Evolutionary conservation across 2,329 filamentous ascomycete species (phyloP).

Genomic region (Cordyceps militaris): DNA sequence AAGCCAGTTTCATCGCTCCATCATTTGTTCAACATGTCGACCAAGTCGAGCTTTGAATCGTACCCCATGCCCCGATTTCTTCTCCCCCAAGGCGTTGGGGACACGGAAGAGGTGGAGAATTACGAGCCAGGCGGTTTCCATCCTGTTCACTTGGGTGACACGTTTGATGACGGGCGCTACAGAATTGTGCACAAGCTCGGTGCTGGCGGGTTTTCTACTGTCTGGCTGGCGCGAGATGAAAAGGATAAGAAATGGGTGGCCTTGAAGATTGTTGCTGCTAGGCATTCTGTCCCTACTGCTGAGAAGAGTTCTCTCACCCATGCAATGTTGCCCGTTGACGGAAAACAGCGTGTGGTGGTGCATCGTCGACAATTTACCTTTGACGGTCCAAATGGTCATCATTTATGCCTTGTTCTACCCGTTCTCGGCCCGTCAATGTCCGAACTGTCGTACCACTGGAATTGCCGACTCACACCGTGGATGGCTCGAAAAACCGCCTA

Average conservation of each 20-base stretch:
- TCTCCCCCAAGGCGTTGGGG: background rate
- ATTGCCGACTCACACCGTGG: slow-evolving; percentile 15
- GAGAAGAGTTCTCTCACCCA: slow-evolving; percentile 2
- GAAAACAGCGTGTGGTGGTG: slow-evolving; percentile 9
- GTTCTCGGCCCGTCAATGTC: slow-evolving; percentile 18
- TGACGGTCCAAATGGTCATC: slow-evolving; percentile 21
- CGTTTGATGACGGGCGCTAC: slow-evolving; percentile 31
- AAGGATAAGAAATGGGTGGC: slow-evolving; percentile 16
- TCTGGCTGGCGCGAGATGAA: slow-evolving; percentile 35
- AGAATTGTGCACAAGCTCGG: slow-evolving; percentile 35
- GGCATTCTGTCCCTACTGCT: slow-evolving; percentile 13
- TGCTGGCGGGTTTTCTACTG: slow-evolving; percentile 35
- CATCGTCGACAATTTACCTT: slow-evolving; percentile 15
- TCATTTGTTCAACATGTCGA: background rate
- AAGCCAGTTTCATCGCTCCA: too few species aligned
- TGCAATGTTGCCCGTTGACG: background rate
- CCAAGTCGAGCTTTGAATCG: background rate
- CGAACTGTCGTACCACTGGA: slow-evolving; percentile 13
- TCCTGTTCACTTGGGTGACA: slow-evolving; percentile 33
- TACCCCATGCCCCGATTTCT: background rate
- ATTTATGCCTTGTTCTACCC: slow-evolving; percentile 22
- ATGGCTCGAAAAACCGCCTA: slow-evolving; percentile 11
- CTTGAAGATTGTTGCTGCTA: slow-evolving; percentile 20
- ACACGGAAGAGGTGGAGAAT: slow-evolving; percentile 15
- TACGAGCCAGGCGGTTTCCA: slow-evolving; percentile 35